These are phyloP conservation scores for Neofusicoccum parvum DNA, from an alignment of 2,329 filamentous ascomycete genomes.

Conservation along the genomic window DNA sequence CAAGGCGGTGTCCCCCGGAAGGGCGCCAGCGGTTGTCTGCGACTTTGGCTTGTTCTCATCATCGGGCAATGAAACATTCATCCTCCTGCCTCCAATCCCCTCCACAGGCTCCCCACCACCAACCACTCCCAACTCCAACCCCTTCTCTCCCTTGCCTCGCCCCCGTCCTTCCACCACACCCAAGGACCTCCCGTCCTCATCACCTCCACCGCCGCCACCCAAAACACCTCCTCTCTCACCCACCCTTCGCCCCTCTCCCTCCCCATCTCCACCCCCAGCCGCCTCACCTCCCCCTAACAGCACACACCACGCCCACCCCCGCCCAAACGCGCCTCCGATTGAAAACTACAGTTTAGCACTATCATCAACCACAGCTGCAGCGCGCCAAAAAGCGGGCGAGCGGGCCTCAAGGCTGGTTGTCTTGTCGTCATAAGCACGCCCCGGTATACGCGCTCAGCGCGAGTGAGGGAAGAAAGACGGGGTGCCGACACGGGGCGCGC, in stretches of 20 bases:
- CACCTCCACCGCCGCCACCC: neutral
- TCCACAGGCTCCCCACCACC: neutral
- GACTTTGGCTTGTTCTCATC: slow-evolving; percentile 21
- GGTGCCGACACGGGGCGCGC: neutral
- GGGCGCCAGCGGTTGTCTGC: slow-evolving; percentile 18
- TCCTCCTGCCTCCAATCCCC: neutral
- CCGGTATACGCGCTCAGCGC: too few species aligned
- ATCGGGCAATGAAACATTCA: slow-evolving; percentile 1
- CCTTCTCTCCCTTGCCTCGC: neutral
- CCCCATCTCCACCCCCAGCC: neutral
- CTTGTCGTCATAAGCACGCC: neutral
- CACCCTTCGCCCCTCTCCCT: too few species aligned
- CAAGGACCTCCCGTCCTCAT: neutral
- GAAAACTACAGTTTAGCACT: slow-evolving; percentile 20
- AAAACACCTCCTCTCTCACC: neutral
- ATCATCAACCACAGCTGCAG: slow-evolving; percentile 1
- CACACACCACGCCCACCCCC: neutral
- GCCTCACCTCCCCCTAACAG: neutral
- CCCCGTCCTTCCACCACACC: neutral
- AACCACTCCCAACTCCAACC: neutral
- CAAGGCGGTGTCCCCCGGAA: neutral
- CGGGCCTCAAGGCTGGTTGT: neutral
- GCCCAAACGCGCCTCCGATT: slow-evolving; percentile 17
- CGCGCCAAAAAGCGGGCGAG: neutral
- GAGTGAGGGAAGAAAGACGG: too few species aligned